Evolutionary conservation across 768 basidiomycete species (phyloP).

Genomic region (Ramaria sp.): DNA sequence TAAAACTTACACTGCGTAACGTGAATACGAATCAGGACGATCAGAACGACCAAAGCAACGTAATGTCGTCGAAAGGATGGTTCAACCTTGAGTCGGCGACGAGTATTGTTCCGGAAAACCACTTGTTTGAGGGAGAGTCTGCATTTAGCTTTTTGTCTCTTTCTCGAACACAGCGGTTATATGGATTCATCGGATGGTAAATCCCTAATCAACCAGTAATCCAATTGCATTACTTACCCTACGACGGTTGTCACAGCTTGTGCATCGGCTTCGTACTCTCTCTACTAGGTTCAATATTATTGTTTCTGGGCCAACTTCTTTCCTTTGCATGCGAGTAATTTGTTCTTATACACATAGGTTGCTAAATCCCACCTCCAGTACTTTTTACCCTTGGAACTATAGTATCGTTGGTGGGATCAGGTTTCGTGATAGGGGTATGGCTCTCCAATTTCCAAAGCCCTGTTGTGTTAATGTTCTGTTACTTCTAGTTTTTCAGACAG

Average conservation of each 20-base stretch:
- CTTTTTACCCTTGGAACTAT: slow-evolving; percentile 77
- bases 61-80: slow-evolving; percentile 51
- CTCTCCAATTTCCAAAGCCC: not conserved
- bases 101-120: slow-evolving; percentile 57
- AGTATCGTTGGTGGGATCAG: slow-evolving; percentile 76
- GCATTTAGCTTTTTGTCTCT: slow-evolving; percentile 75
- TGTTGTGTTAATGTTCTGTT: slow-evolving; percentile 6
- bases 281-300: slow-evolving; percentile 63
- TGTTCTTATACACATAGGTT: slow-evolving; percentile 7
- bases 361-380: slow-evolving; percentile 31
- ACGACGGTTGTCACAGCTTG: slow-evolving; percentile 38
- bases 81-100: slow-evolving; percentile 69
- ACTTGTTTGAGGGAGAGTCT: slow-evolving; percentile 82
- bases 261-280: slow-evolving; percentile 69
- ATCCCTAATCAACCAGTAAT: slow-evolving; percentile 16
- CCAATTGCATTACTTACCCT: not conserved
- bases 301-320: slow-evolving; percentile 58
- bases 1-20: not conserved
- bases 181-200: slow-evolving; percentile 80
- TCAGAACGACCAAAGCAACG: not conserved
- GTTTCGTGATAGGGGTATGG: slow-evolving; percentile 83
- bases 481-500: slow-evolving; percentile 60
- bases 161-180: slow-evolving; percentile 69
- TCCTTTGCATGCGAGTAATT: slow-evolving; percentile 62
- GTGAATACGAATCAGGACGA: not conserved